A percentile compares a stretch with the other conserved stretches of the same genome.
Conservation (phyloP, 768 basidiomycete genomes). For the Cystobasidium ongulense region DNA sequence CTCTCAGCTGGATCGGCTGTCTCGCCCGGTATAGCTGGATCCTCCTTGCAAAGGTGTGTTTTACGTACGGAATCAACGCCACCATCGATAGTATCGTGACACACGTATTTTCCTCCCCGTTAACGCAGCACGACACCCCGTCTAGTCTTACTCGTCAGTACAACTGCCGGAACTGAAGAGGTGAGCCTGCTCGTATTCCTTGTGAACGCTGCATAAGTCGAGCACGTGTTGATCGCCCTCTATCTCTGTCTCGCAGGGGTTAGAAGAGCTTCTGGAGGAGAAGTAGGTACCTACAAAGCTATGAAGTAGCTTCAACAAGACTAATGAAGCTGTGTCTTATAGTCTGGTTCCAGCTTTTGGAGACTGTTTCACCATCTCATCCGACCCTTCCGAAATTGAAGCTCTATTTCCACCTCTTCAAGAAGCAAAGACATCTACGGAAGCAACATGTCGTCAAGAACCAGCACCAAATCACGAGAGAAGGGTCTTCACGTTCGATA, state of each 20-base stretch:
- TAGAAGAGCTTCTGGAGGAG: background rate
- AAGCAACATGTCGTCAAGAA: background rate
- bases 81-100: too few relatives aligned
- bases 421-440: background rate
- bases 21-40: background rate
- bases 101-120: too few relatives aligned
- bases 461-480: conserved; percentile 3
- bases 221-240: too few relatives aligned
- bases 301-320: too few relatives aligned
- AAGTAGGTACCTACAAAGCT: too few relatives aligned
- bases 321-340: background rate
- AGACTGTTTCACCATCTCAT: background rate
- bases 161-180: background rate
- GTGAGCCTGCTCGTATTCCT: background rate
- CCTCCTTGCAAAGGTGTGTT: background rate
- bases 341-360: background rate
- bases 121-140: background rate
- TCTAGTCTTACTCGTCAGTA: background rate
- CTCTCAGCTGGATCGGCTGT: background rate
- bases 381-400: background rate
- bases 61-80: background rate
- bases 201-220: too few relatives aligned
- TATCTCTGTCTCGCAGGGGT: too few relatives aligned
- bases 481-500: conserved; percentile 15
- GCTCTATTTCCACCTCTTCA: background rate